A percentile compares a stretch with the other conserved stretches of the same genome.
Conservation (phyloP, 805 yeast species). For the Candida suzukii region DNA sequence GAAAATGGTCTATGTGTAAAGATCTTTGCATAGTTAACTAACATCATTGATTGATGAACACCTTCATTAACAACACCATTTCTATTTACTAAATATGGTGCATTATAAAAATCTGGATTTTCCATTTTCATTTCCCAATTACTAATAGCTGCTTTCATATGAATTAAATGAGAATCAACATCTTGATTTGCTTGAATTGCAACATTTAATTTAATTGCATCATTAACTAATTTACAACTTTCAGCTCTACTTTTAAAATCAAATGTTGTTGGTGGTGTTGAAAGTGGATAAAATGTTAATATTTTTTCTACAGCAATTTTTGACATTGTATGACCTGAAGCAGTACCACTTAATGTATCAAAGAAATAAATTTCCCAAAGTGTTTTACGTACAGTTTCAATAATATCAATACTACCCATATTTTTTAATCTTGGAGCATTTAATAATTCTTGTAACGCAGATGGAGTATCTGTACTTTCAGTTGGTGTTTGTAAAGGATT, state of each 20-base stretch:
- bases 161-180: slow-evolving; percentile 27
- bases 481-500: slow-evolving; percentile 10
- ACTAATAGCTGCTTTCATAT: slow-evolving; percentile 39
- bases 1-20: slow-evolving; percentile 50
- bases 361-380: slow-evolving; percentile 48
- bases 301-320: slow-evolving; percentile 28
- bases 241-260: slow-evolving; percentile 42
- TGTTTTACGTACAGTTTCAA: slow-evolving; percentile 34
- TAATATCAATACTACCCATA: slow-evolving; percentile 8
- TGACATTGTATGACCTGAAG: slow-evolving; percentile 41
- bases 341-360: slow-evolving; percentile 47
- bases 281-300: slow-evolving; percentile 32
- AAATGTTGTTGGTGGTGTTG: slow-evolving; percentile 28
- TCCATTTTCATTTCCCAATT: slow-evolving; percentile 43
- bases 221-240: slow-evolving; percentile 41
- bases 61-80: slow-evolving; percentile 46
- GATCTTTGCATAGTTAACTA: slow-evolving; percentile 46
- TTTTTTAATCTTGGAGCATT: slow-evolving; percentile 11
- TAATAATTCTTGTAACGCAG: slow-evolving; percentile 7
- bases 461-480: slow-evolving; percentile 9
- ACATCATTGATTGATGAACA: slow-evolving; percentile 41
- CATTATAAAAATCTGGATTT: slow-evolving; percentile 33
- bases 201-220: slow-evolving; percentile 40
- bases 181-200: slow-evolving; percentile 35
- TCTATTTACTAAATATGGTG: slow-evolving; percentile 35